Conservation (phyloP, 352 stramenopile genomes). For the Peronospora farinosa region DNA sequence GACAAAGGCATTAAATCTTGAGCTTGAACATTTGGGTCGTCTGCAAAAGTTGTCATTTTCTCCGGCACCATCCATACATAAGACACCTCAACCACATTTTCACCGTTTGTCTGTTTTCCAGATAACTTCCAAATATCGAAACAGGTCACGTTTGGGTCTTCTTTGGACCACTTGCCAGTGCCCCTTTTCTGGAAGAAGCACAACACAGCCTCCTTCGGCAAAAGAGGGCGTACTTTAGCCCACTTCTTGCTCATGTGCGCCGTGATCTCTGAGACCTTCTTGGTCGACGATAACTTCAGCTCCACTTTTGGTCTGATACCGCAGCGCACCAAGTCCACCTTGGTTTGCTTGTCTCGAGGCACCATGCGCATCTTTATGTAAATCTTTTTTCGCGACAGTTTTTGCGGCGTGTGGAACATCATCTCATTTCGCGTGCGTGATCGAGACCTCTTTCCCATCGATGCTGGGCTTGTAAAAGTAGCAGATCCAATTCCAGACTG, state of each 20-base stretch:
- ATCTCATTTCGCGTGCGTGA: slow-evolving; percentile 20
- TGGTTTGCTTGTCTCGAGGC: slow-evolving; percentile 56
- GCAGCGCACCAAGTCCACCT: slow-evolving; percentile 34
- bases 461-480: slow-evolving; percentile 36
- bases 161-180: slow-evolving; percentile 35
- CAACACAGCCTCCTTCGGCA: slow-evolving; percentile 30
- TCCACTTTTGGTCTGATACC: slow-evolving; percentile 74
- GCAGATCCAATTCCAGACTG: slow-evolving; percentile 11
- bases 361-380: slow-evolving; percentile 83
- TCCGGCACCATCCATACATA: slow-evolving; percentile 44
- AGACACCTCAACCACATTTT: slow-evolving; percentile 68
- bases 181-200: slow-evolving; percentile 57
- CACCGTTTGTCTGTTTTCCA: slow-evolving; percentile 50
- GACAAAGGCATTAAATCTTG: slow-evolving; percentile 19
- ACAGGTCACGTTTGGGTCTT: slow-evolving; percentile 47
- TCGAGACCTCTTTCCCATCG: slow-evolving; percentile 14
- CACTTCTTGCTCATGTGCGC: slow-evolving; percentile 77
- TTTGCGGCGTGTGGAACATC: slow-evolving; percentile 44
- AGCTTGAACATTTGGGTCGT: slow-evolving; percentile 12
- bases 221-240: slow-evolving; percentile 33
- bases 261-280: slow-evolving; percentile 71
- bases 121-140: slow-evolving; percentile 68
- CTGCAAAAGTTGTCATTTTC: not conserved
- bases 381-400: slow-evolving; percentile 60
- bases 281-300: slow-evolving; percentile 71